Conservation (phyloP, 495 filamentous ascomycete genomes). For the Trichoderma reesei region DNA sequence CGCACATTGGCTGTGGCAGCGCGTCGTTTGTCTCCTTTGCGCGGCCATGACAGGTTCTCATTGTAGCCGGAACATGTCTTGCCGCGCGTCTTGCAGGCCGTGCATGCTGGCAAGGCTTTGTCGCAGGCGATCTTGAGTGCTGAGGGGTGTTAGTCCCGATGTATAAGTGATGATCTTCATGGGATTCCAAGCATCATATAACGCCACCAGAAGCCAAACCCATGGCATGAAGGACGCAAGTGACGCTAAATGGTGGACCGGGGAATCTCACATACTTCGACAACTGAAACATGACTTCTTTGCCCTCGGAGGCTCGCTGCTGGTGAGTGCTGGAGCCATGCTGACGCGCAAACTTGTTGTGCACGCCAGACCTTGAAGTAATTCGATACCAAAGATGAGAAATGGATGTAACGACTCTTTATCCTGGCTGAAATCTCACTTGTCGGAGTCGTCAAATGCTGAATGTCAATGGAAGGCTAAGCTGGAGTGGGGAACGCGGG, state of each 20-base stretch:
- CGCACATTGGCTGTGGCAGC: not conserved
- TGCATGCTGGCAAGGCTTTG: conserved; percentile 14
- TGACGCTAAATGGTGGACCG: not conserved
- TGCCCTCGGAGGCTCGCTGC: not conserved
- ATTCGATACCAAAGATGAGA: not conserved
- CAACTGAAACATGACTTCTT: not conserved
- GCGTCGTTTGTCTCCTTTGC: conserved; percentile 13
- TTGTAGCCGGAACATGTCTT: conserved; percentile 16
- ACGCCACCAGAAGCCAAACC: not conserved
- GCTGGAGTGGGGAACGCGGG: not conserved
- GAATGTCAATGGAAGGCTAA: not conserved
- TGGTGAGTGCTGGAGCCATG: not conserved
- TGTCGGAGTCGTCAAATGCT: not conserved
- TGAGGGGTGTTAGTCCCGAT: not conserved
- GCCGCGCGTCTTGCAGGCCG: conserved; percentile 13
- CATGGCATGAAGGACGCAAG: not conserved
- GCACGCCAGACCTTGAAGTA: not conserved
- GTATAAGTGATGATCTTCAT: too few relatives aligned
- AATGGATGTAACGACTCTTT: not conserved
- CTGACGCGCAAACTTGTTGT: not conserved
- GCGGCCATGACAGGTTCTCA: conserved; percentile 19
- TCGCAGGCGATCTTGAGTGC: conserved; percentile 18
- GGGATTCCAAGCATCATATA: not conserved
- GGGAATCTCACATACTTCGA: conserved; percentile 5
- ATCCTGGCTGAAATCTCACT: not conserved